phyloP scores from a whole-genome alignment of 257 asterid species.

The Prunella vulgaris region DNA sequence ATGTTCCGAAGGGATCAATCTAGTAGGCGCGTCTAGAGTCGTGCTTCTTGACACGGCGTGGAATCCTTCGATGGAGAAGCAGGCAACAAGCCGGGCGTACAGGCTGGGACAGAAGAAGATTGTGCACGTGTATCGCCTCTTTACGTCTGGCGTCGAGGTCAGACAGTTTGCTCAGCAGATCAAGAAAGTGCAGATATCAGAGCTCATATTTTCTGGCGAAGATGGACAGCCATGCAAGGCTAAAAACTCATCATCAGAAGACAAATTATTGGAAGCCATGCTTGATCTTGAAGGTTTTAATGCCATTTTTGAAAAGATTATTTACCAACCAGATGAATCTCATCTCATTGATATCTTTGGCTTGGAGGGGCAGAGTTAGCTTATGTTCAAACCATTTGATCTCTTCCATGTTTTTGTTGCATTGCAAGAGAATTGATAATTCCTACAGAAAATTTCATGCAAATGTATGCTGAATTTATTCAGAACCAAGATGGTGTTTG shows the following conservation, averaged over 20 bases:
- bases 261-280: slow-evolving; percentile 42
- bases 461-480: neutral
- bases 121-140: slow-evolving; percentile 47
- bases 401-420: neutral
- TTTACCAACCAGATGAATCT: slow-evolving; percentile 44
- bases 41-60: slow-evolving; percentile 53
- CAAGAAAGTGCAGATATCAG: slow-evolving; percentile 39
- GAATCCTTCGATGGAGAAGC: slow-evolving; percentile 67
- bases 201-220: slow-evolving; percentile 35
- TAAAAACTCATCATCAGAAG: neutral
- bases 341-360: slow-evolving; percentile 30
- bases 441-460: no score
- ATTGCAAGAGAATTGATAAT: neutral
- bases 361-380: neutral
- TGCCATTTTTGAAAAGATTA: slow-evolving; percentile 35
- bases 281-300: slow-evolving; percentile 8
- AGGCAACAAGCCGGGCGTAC: slow-evolving; percentile 56
- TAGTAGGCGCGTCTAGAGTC: slow-evolving; percentile 57
- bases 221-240: neutral
- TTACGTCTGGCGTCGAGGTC: slow-evolving; percentile 44
- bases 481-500: neutral
- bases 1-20: slow-evolving; percentile 58
- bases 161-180: slow-evolving; percentile 30
- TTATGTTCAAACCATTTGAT: neutral
- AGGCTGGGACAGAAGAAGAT: slow-evolving; percentile 51